These are phyloP conservation scores for Vicia faba DNA, from an alignment of 306 rosid species.

Conservation along the genomic window DNA sequence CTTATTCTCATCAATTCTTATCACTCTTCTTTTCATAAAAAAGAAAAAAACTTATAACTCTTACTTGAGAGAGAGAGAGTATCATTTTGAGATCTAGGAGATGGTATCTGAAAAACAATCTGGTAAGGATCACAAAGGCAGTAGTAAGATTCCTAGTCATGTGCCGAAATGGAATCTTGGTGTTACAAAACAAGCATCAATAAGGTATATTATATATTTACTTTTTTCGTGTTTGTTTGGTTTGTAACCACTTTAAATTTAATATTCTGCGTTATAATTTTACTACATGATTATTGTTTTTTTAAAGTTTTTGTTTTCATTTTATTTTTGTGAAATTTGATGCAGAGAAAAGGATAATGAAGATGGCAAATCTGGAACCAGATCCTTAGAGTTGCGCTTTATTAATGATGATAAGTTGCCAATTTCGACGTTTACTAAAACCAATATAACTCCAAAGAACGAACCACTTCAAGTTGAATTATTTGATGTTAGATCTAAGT, in stretches of 20 bases:
- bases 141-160: conserved; percentile 33
- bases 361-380: background rate
- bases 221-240: no score
- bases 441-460: conserved; percentile 39
- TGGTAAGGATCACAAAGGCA: background rate
- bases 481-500: conserved; percentile 44
- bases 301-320: no score
- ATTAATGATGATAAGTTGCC: background rate
- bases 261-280: no score
- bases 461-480: conserved; percentile 43
- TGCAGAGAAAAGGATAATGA: background rate
- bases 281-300: no score
- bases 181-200: conserved; percentile 24
- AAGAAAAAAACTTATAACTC: no score
- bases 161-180: conserved; percentile 31
- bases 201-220: background rate
- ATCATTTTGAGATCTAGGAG: background rate
- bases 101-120: conserved; percentile 46
- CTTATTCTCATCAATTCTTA: no score
- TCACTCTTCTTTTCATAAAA: no score
- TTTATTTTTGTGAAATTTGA: no score
- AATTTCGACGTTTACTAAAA: background rate
- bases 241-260: background rate
- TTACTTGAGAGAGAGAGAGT: no score
- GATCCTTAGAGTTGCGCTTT: background rate